Evolutionary conservation across 2,329 filamentous ascomycete genomes (phyloP), one percentile per base, ranked within the genome.

Genomic region (Cladophialophora immunda): DNA sequence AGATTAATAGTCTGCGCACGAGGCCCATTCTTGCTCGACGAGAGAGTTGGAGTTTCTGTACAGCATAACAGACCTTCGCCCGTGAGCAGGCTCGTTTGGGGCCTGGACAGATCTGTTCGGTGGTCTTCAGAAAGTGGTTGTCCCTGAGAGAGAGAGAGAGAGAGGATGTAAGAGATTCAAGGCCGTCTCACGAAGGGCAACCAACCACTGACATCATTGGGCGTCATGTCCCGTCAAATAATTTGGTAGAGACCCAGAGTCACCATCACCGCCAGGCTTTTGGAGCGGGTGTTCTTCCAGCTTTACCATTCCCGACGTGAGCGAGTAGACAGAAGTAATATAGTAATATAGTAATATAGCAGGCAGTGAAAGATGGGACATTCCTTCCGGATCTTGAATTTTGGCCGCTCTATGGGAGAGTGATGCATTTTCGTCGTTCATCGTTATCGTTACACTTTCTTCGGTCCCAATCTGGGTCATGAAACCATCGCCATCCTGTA

Each of bases 1-100:
- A 90, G 72, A 97, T 88, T 71, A 93, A 77, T 63, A 97, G 81
- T 80, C 95, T 96, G 76, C 92, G 90, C 66, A 91, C 89, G 68
- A 97, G 82, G 71, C 58, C 58, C 93, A 96, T 95, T 62, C 58
- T 77, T 64, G 34, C 17, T 38, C 29, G 27, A 34, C 27, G 30
- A 36, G 41, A 27, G 45, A 7, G 38, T 11, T 27, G n/a, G 13
- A 13, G 13, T n/a, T 32, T n/a, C 15, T 19, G 27, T 32, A 15
- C 36, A 30, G 29, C 22, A 22, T 29, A 59, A 27, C 41, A 34
- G 36, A 13, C 57, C 17, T 9, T 59, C 27, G 29, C 25, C 15
- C 38, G 19, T 22, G 41, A 34, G 27, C 57, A 50, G 29, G 29
- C 15, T 32, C n/a, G 9, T 27, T 41, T 17, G 41, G 15, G 22